Percentiles rank a stretch among this genome's conserved stretches.
Evolutionary conservation across 2,329 filamentous ascomycete genomes (phyloP).

Genomic region (Dactylellina leptospora): DNA sequence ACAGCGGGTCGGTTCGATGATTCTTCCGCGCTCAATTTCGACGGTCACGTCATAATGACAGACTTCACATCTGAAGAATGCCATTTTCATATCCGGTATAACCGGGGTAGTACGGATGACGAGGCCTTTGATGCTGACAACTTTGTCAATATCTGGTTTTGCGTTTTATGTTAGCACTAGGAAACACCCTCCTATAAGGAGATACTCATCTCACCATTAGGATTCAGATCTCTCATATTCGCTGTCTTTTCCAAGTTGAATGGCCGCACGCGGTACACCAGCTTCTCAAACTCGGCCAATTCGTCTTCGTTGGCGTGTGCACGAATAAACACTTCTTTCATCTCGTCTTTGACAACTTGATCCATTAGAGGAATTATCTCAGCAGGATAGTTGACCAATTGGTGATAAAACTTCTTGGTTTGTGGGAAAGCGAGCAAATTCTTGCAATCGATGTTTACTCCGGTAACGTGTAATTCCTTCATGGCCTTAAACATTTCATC

Average conservation of each 20-base stretch:
- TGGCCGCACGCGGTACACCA: slow-evolving; percentile 84
- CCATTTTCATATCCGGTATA: slow-evolving; percentile 95
- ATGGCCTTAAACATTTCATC: slow-evolving; percentile 86
- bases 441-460: slow-evolving; percentile 85
- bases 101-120: slow-evolving; percentile 96
- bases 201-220: slow-evolving; percentile 69
- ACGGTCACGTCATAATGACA: slow-evolving; percentile 92
- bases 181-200: not conserved
- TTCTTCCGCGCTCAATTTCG: slow-evolving; percentile 92
- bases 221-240: slow-evolving; percentile 93
- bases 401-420: slow-evolving; percentile 93
- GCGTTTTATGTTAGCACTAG: slow-evolving; percentile 56
- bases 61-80: slow-evolving; percentile 93
- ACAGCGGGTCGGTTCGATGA: slow-evolving; percentile 86
- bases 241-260: slow-evolving; percentile 86
- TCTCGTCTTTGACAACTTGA: slow-evolving; percentile 88
- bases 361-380: slow-evolving; percentile 98
- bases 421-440: slow-evolving; percentile 93
- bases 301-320: slow-evolving; percentile 59
- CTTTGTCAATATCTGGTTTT: slow-evolving; percentile 83
- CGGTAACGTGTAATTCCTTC: slow-evolving; percentile 82
- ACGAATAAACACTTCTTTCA: slow-evolving; percentile 85
- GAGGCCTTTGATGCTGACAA: slow-evolving; percentile 92
- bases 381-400: slow-evolving; percentile 90
- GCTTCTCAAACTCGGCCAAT: slow-evolving; percentile 77